phyloP scores from a whole-genome alignment of 139 green algal genomes.

The Coccomyxa sp. region DNA sequence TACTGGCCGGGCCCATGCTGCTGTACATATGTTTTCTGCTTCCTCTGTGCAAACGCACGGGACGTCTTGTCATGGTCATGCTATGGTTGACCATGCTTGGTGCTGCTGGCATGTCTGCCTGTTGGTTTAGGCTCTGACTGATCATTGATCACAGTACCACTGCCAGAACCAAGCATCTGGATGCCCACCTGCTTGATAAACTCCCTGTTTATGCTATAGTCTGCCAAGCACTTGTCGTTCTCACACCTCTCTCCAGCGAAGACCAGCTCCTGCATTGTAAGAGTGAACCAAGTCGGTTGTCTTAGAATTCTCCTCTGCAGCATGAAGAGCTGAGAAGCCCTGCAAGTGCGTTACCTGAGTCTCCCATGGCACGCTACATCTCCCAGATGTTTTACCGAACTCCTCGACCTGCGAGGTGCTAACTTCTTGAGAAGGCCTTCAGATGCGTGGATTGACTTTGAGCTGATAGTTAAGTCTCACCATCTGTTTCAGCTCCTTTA shows the following conservation, averaged over 20 bases:
- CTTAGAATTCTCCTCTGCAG: too few relatives aligned
- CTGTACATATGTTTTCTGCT: too few relatives aligned
- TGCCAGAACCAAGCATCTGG: not conserved
- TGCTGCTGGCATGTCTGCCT: too few relatives aligned
- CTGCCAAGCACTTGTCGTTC: not conserved
- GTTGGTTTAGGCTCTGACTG: too few relatives aligned
- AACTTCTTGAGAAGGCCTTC: not conserved
- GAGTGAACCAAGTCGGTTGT: not conserved
- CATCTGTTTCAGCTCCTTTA: not conserved
- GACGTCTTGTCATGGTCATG: too few relatives aligned
- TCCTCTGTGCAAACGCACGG: too few relatives aligned
- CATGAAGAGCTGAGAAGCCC: not conserved
- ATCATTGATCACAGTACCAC: not conserved
- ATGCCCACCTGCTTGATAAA: not conserved
- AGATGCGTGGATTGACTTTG: not conserved
- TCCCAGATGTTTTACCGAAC: not conserved
- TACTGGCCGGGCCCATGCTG: too few relatives aligned
- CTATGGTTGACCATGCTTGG: too few relatives aligned
- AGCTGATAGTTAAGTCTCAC: not conserved
- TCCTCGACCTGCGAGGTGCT: not conserved
- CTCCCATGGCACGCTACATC: not conserved
- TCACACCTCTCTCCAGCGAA: slow-evolving; percentile 2
- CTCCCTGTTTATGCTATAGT: not conserved
- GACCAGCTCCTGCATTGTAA: not conserved
- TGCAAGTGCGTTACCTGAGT: not conserved